Evolutionary conservation across 495 filamentous ascomycete species (phyloP).

Genomic region (Penicillium roqueforti): DNA sequence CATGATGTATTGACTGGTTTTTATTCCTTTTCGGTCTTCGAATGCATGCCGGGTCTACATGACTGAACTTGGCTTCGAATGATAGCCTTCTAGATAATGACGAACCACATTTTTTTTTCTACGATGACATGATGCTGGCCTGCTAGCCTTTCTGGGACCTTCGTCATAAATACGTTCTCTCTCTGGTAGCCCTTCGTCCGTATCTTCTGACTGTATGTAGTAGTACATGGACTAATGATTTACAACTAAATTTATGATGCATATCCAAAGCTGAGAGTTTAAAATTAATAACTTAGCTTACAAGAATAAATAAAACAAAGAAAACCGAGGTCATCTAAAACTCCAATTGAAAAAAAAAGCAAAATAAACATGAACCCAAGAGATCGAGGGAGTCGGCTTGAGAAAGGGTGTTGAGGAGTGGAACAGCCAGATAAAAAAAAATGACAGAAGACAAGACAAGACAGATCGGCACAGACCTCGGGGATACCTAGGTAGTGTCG

Average conservation of each 20-base stretch:
- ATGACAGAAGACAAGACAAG: conserved; percentile 6
- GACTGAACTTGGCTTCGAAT: not conserved
- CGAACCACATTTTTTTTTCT: not conserved
- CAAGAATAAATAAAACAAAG: not conserved
- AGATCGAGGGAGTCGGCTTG: not conserved
- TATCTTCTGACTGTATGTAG: too few relatives aligned
- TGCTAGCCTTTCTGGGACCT: not conserved
- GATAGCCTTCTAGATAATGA: not conserved
- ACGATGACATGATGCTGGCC: too few relatives aligned
- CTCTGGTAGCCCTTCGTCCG: too few relatives aligned
- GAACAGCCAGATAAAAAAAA: conserved; percentile 12
- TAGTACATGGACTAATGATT: not conserved
- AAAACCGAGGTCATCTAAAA: conserved; percentile 6
- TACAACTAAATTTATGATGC: not conserved
- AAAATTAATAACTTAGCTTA: conserved; percentile 5
- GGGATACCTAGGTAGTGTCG: not conserved
- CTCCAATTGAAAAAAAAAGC: conserved; percentile 4
- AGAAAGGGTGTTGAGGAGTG: conserved; percentile 3
- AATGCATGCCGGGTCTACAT: not conserved
- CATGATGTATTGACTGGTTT: conserved; percentile 1
- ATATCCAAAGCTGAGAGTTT: not conserved
- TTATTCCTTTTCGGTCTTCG: not conserved
- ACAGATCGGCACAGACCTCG: not conserved
- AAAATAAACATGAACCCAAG: not conserved
- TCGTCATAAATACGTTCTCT: not conserved